phyloP scores from a whole-genome alignment of 257 asterid species.

The Coffea canephora region DNA sequence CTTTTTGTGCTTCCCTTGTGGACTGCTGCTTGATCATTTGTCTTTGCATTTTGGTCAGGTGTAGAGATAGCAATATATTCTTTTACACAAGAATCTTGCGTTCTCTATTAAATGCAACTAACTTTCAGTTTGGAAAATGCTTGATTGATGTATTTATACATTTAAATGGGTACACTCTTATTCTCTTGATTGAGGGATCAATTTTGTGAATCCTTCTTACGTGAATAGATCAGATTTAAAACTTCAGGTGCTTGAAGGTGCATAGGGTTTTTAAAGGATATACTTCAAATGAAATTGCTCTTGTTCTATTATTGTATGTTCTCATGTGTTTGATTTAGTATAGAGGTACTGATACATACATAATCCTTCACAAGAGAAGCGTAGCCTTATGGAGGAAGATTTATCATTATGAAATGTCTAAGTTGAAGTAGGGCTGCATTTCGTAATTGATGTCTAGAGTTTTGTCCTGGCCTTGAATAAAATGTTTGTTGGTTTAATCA shows the following conservation, averaged over 20 bases:
- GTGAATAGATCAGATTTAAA: conserved; percentile 2
- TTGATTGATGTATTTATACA: not conserved
- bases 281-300: not conserved
- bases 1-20: not conserved
- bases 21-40: not conserved
- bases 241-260: not conserved
- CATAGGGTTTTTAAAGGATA: not conserved
- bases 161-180: not conserved
- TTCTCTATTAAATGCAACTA: not conserved
- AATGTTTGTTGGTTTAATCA: not conserved
- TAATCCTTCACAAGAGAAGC: not conserved
- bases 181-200: not conserved
- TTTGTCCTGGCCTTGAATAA: not conserved
- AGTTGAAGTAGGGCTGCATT: not conserved
- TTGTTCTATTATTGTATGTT: not conserved
- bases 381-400: not conserved
- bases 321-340: not conserved
- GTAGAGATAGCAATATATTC: not conserved
- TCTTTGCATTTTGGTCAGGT: not conserved
- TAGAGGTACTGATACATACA: not conserved
- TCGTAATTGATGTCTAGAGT: not conserved
- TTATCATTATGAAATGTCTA: not conserved
- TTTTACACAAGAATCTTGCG: not conserved
- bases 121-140: not conserved
- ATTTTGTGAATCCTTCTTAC: conserved; percentile 4